phyloP scores from a whole-genome alignment of 2,329 filamentous ascomycete species.

The Verticillium isaacii region DNA sequence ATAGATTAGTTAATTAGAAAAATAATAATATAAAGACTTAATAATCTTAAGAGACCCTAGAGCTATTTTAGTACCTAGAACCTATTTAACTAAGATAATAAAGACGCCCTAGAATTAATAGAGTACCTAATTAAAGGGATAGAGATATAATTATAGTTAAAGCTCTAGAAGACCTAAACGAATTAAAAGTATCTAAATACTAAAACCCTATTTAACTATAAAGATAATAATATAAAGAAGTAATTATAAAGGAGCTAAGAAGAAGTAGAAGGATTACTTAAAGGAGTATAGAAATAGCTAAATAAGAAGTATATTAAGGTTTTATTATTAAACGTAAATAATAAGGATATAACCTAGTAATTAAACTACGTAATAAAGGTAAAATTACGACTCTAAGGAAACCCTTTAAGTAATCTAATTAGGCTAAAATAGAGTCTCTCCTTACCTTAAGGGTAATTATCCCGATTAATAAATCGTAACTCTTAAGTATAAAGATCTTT shows the following conservation, averaged over 20 bases:
- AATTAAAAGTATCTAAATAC: no score
- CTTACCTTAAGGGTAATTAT: background rate
- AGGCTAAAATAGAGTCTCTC: background rate
- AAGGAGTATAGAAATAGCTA: background rate
- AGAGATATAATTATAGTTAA: no score
- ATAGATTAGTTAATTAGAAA: background rate
- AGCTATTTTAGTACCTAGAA: background rate
- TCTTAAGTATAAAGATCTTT: background rate
- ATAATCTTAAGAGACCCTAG: background rate
- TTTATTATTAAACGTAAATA: background rate
- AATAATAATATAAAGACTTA: background rate
- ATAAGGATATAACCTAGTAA: background rate
- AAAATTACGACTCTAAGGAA: background rate
- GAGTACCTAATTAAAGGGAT: no score
- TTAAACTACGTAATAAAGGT: background rate
- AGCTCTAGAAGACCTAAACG: no score
- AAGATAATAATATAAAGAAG: no score
- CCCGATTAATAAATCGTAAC: background rate
- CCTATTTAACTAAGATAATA: no score
- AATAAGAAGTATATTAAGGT: background rate
- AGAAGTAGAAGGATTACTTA: no score
- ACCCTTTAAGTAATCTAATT: background rate
- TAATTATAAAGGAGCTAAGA: no score
- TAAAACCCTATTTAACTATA: no score
- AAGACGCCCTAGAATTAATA: background rate